Conservation (phyloP, 225 moss, liverwort and hornwort genomes). For the Pseudoscleropodium purum region DNA sequence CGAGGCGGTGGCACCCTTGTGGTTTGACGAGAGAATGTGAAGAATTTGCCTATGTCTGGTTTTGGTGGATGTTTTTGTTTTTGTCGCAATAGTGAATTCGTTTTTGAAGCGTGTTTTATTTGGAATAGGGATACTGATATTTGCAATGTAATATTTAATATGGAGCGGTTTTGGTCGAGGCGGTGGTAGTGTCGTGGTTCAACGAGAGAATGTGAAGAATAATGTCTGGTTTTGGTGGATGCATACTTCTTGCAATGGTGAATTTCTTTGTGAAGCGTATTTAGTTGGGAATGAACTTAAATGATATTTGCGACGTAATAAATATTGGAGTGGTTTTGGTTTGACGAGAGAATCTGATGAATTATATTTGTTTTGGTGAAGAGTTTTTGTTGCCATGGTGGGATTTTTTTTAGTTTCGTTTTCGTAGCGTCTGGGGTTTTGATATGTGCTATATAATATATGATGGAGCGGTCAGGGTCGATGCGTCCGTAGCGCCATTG, state of each 20-base stretch:
- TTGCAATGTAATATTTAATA: not conserved
- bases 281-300: not conserved
- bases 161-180: not conserved
- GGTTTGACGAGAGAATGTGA: not conserved
- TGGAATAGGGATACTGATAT: not conserved
- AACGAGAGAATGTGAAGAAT: not conserved
- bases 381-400: not conserved
- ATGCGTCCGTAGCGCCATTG: not conserved
- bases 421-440: not conserved
- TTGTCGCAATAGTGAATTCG: not conserved
- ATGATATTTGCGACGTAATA: not conserved
- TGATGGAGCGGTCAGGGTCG: not conserved
- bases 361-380: not conserved
- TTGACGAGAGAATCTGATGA: not conserved
- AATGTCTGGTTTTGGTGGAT: not conserved
- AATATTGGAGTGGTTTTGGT: not conserved
- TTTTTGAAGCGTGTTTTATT: not conserved
- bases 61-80: not conserved
- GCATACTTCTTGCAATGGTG: not conserved
- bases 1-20: not conserved
- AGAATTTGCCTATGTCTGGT: not conserved
- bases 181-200: not conserved
- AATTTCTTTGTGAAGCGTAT: not conserved
- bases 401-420: not conserved
- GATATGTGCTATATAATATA: not conserved